Base-by-base conservation (phyloP, 768 basidiomycete genomes). In the Ramaria rubella region DNA sequence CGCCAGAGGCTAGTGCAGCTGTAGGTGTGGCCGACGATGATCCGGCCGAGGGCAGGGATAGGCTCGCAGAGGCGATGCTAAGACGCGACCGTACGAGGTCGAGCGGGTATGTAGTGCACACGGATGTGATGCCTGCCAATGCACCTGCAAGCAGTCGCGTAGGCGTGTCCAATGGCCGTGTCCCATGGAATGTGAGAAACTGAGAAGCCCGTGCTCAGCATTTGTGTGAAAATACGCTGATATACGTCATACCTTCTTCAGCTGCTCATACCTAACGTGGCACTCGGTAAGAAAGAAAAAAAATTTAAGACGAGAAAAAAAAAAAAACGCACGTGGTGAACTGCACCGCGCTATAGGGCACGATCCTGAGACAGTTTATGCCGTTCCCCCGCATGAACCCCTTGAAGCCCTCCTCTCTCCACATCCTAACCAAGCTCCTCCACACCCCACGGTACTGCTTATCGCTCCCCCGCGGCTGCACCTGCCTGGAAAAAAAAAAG, bases 341-440 rank as follows among this genome's bases (percentile, higher is more conserved):
- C 61, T 78, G 77, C 17, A 77, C 71, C 2, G 69, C 73, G 9
- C 63, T 76, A 61, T 97, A 98, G 12, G 95, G 95, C 62, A 96
- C 84, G 63, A 98, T 98, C 57, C 95, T 79, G 63, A 94, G 63
- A 70, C 90, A 92, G 72, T 94, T 94, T 67, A 94, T 87, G 38
- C 85, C 82, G 62, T 97, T 97, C 3, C 95, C 95, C 62, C 90
- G 77, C 94, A 97, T 94, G 69, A 83, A 93, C 12, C 94, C 95
- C 68, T 72, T 81, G 70, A 94, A 85, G 7, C 95, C 95, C 70
- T 98, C 95, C 68, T 97, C 94, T 61, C 75, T 72, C 89, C 91
- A 97, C 84, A 94, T 94, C 60, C 94, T 82, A 17, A 79, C 78
- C 44, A 95, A 79, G 62, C 88, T 90, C 17, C 81, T 73, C 82